A percentile compares a stretch with the other conserved stretches of the same genome.
Evolutionary conservation across 306 rosid species (phyloP).

Genomic region (Ceratonia siliqua): DNA sequence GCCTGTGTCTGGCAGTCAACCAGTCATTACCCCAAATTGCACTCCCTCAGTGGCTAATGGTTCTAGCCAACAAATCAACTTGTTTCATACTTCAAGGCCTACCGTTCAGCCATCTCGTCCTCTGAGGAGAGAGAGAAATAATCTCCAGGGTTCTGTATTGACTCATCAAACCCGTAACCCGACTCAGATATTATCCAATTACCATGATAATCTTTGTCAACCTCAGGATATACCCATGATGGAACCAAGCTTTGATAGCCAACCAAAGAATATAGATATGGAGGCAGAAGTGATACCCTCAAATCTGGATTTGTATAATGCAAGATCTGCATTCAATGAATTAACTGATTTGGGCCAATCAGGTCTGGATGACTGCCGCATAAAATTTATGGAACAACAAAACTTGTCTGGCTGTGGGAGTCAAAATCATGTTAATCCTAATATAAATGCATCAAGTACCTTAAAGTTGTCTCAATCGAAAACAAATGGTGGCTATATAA

Average conservation of each 20-base stretch:
- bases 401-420: constrained; percentile 45
- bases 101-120: constrained; percentile 47
- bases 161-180: constrained; percentile 44
- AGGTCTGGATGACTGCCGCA: constrained; percentile 40
- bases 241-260: constrained; percentile 38
- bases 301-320: constrained; percentile 42
- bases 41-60: constrained; percentile 32
- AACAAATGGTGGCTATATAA: constrained; percentile 41
- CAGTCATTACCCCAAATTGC: constrained; percentile 38
- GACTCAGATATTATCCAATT: constrained; percentile 39
- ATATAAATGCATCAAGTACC: constrained; percentile 42
- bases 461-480: constrained; percentile 43
- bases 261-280: constrained; percentile 42
- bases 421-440: constrained; percentile 33
- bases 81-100: constrained; percentile 43
- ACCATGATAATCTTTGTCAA: constrained; percentile 43
- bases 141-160: constrained; percentile 43
- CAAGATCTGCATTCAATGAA: constrained; percentile 44
- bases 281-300: constrained; percentile 57
- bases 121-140: constrained; percentile 35
- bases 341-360: constrained; percentile 45
- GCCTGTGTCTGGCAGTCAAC: constrained; percentile 38
- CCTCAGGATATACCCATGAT: constrained; percentile 39
- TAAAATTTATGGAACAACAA: constrained; percentile 46
- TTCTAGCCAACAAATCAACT: constrained; percentile 43